Evolutionary conservation across 2,329 filamentous ascomycete genomes (phyloP).

Genomic region (Didymella pomorum): DNA sequence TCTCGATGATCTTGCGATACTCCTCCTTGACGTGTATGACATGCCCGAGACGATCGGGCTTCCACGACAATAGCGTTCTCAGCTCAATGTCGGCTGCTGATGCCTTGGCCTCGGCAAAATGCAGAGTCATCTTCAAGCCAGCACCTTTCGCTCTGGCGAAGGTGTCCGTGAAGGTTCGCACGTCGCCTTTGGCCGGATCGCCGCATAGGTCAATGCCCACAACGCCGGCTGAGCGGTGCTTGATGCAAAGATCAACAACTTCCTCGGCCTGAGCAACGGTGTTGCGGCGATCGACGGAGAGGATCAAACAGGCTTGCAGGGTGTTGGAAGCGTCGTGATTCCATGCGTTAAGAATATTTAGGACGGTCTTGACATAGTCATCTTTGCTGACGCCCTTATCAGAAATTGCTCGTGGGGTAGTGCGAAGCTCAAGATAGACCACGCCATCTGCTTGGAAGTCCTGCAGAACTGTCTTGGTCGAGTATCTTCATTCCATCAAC

Average conservation of each 20-base stretch:
- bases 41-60: slow-evolving; percentile 76
- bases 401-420: slow-evolving; percentile 73
- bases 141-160: slow-evolving; percentile 65
- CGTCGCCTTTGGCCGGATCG: slow-evolving; percentile 70
- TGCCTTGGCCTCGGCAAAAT: slow-evolving; percentile 75
- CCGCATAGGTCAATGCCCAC: slow-evolving; percentile 83
- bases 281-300: slow-evolving; percentile 76
- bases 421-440: slow-evolving; percentile 79
- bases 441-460: slow-evolving; percentile 74
- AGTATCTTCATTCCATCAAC: slow-evolving; percentile 53
- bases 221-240: slow-evolving; percentile 63
- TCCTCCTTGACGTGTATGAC: slow-evolving; percentile 75
- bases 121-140: slow-evolving; percentile 72
- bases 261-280: slow-evolving; percentile 66
- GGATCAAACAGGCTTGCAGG: slow-evolving; percentile 72
- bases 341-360: slow-evolving; percentile 67
- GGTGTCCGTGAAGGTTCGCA: slow-evolving; percentile 66
- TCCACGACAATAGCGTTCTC: slow-evolving; percentile 68
- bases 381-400: slow-evolving; percentile 64
- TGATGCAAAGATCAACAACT: slow-evolving; percentile 69
- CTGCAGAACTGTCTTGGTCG: slow-evolving; percentile 67
- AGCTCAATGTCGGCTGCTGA: slow-evolving; percentile 69
- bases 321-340: slow-evolving; percentile 46
- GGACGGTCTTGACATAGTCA: slow-evolving; percentile 71
- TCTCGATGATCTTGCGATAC: slow-evolving; percentile 65